Evolutionary conservation across 2,329 filamentous ascomycete species (phyloP), one percentile per base, ranked within the genome.

Genomic region (Aureobasidium sp.): DNA sequence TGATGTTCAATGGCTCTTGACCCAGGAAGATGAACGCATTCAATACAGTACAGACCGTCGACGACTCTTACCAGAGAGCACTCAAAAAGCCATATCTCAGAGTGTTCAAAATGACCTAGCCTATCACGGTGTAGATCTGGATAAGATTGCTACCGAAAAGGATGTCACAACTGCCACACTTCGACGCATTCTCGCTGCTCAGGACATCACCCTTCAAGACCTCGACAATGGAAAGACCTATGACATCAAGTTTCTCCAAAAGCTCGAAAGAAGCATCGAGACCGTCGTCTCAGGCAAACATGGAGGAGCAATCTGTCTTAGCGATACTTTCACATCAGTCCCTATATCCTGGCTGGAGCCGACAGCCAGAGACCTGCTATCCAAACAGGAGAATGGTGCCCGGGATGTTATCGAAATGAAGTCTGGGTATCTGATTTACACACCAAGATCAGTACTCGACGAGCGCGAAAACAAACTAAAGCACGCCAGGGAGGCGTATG

Each of bases 1-100:
- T 7, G 53, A 63, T 32, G 41, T 52, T 5, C 53, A 63, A 36
- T 63, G 62, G 62, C 26, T 63, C 1, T 20, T 60, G 29, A 39
- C 39, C 4, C 60, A 56, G 15, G 50, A 62, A 39, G 50, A 48
- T 6, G 50, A 46, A 32, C 32, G 29, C 32, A 53, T 62, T 32
- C 26, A 37, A 12, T 56, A 55, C 34, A 62, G 29, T 20, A 47
- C 39, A 51, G 60, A 62, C n/a, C 48, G 60, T 10, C 26, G 37
- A 29, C 29, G 51, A 20, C 24, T 62, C 15, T 13, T 62, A n/a
- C 48, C 60, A 20, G 50, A 37, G 15, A 24, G 17, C 17, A 34
- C 15, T 4, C 60, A 62, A 9, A 46, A 39, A 5, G 32, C 32
- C 17, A 47, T 62, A 37, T 46, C 15, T 9, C 41, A 55, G 24